Evolutionary conservation across 2,329 filamentous ascomycete species (phyloP).

Genomic region (Sporothrix protearum): DNA sequence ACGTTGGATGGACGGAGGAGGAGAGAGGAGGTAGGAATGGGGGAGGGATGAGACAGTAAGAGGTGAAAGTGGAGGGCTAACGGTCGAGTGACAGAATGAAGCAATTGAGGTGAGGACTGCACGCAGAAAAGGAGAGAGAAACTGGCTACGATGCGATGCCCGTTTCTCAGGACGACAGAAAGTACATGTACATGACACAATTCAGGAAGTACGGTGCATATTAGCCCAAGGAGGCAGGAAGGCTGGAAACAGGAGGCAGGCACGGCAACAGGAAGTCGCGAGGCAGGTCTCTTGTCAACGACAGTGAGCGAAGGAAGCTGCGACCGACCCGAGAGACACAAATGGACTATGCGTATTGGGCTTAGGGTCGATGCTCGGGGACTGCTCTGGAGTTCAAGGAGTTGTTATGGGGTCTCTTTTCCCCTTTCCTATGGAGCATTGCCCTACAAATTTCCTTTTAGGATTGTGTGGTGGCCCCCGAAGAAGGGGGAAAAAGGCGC

Average conservation of each 20-base stretch:
- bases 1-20: not conserved
- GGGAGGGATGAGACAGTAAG: constrained; percentile 12
- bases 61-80: not conserved
- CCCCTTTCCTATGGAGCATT: not conserved
- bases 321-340: not conserved
- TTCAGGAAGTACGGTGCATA: no score
- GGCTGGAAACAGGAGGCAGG: not conserved
- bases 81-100: not conserved
- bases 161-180: not conserved
- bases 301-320: not conserved
- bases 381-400: not conserved
- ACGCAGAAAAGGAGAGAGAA: not conserved
- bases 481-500: not conserved
- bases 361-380: constrained; percentile 19
- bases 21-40: not conserved
- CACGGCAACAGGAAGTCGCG: not conserved
- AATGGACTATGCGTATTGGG: constrained; percentile 17
- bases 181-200: not conserved
- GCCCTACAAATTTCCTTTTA: constrained; percentile 1
- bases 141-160: not conserved
- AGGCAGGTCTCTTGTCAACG: not conserved
- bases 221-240: not conserved
- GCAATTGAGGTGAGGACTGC: not conserved
- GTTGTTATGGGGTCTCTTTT: not conserved
- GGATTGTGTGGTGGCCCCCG: not conserved